Evolutionary conservation across 106 monocot genomes (phyloP).

Genomic region (Dioscorea alata): DNA sequence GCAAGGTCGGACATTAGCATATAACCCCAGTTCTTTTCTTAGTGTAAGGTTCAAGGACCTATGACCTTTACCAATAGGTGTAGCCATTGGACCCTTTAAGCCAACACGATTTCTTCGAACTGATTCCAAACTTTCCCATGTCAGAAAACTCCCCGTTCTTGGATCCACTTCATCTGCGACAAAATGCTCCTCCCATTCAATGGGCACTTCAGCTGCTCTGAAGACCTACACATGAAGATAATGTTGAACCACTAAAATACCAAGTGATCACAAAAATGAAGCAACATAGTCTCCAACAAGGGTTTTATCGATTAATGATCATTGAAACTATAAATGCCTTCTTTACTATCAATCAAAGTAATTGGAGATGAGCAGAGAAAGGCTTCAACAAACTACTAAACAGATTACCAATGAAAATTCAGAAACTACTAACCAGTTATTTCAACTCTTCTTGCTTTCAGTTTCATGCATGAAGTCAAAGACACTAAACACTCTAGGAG

Average conservation of each 20-base stretch:
- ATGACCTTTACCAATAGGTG: constrained; percentile 94
- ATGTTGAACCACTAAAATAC: not conserved
- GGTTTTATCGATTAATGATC: no score
- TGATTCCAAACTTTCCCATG: constrained; percentile 95
- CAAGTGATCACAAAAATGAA: no score
- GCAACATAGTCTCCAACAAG: no score
- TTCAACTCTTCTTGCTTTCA: not conserved
- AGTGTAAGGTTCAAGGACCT: constrained; percentile 85
- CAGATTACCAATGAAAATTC: no score
- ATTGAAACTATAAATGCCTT: no score
- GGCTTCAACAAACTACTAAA: no score
- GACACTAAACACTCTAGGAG: no score
- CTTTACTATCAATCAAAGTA: no score
- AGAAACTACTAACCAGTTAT: not conserved
- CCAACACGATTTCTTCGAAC: constrained; percentile 76
- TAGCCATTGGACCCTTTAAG: constrained; percentile 96
- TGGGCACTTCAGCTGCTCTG: constrained; percentile 66
- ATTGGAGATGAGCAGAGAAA: no score
- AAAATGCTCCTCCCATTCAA: constrained; percentile 92
- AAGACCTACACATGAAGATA: constrained; percentile 46
- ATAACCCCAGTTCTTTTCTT: constrained; percentile 85
- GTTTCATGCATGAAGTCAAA: no score
- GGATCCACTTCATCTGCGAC: constrained; percentile 80
- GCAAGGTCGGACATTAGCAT: constrained; percentile 89
- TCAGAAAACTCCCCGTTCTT: constrained; percentile 81